Evolutionary conservation across 352 stramenopile species (phyloP), one percentile per base, ranked within the genome.

Genomic region (Phytopythium kandeliae): DNA sequence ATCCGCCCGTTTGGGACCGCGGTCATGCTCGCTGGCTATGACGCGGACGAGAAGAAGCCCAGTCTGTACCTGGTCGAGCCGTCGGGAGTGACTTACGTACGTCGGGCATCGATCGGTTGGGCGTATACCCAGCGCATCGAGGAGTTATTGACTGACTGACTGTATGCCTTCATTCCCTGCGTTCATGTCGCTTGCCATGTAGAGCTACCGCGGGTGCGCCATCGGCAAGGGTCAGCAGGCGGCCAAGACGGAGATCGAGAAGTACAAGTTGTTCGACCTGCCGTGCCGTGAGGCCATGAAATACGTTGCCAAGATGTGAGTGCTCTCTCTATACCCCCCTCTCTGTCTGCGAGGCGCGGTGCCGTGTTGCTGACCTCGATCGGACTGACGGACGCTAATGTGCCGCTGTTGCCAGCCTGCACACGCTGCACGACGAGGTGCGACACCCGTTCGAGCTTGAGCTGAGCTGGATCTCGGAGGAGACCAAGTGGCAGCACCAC

Each of bases 201-300:
- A 98, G 73, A 93, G 93, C 63, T 99, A 98, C 74, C 98, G 96
- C 60, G 97, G 96, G 21, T 96, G 87, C 47, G 96, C 97, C 1
- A 89, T 98, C 35, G 97, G 97, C 54, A 98, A 99, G 78, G 97
- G 97, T 40, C 86, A 97, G 60, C 96, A 99, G 68, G 91, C 92
- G 17, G 97, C 97, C 49, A 99, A 99, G 80, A 99, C 96, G 57
- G 97, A 99, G 76, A 97, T 99, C 57, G 97, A 99, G 66, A 99
- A 98, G 76, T 80, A 98, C 66, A 95, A 97, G 60, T 75, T 98
- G 41, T 92, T 95, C 57, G 91, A 97, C 62, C 84, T 98, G 63
- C 92, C 87, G 44, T 97, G 86, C 56, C 78, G 81, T 35, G 96
- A 99, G 64, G 97, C 94, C 42, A 96, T 99, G 68, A 98, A 98